phyloP scores from a whole-genome alignment of 2,329 filamentous ascomycete species.

The Ophiostoma pallidulum region DNA sequence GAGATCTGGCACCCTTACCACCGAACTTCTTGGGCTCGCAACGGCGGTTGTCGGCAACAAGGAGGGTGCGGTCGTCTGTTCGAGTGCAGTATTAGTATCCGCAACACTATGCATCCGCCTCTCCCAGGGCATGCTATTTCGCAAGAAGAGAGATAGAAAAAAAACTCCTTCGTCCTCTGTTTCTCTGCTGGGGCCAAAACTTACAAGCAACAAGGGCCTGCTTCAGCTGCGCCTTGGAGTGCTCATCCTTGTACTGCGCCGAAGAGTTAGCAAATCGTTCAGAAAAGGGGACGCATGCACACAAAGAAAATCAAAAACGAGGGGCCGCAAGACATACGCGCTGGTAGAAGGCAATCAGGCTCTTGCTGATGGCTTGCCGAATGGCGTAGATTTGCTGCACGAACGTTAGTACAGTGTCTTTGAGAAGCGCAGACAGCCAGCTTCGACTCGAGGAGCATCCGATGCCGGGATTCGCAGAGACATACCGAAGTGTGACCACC shows the following conservation, averaged over 20 bases:
- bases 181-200: too few relatives aligned
- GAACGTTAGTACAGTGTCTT: constrained; percentile 4
- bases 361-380: constrained; percentile 98
- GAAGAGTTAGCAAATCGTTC: not conserved
- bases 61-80: constrained; percentile 45
- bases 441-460: too few relatives aligned
- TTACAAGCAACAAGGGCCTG: constrained; percentile 75
- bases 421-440: not conserved
- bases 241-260: constrained; percentile 99
- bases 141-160: too few relatives aligned
- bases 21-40: constrained; percentile 99
- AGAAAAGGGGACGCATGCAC: not conserved
- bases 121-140: too few relatives aligned
- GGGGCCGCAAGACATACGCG: constrained; percentile 35
- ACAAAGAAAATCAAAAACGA: not conserved
- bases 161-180: not conserved
- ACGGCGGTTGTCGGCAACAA: constrained; percentile 98
- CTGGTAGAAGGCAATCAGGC: constrained; percentile 40
- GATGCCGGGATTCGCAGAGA: too few relatives aligned
- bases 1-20: constrained; percentile 85
- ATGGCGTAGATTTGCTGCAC: constrained; percentile 56
- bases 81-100: not conserved
- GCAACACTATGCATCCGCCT: not conserved
- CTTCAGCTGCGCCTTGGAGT: constrained; percentile 99
- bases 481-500: constrained; percentile 19